Evolutionary conservation across 345 rosid species (phyloP), one percentile per base, ranked within the genome.

Genomic region (Syzygium aqueum): DNA sequence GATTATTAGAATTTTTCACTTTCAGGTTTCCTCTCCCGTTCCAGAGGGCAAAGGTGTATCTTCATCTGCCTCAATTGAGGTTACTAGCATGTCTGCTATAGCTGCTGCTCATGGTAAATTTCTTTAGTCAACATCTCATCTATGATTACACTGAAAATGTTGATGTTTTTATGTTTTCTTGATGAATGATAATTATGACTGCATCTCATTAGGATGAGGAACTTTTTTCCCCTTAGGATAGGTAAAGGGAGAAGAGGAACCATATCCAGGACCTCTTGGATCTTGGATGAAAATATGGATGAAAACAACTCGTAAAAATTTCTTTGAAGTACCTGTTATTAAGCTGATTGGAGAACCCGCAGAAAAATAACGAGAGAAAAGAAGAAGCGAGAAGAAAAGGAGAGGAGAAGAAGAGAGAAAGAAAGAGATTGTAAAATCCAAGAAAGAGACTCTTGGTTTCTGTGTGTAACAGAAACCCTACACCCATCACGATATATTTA

Each of bases 41-140:
- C 99, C 99, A 85, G 99, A 96, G 93, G 99, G 99, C 89, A 97
- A 97, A 93, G 99, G 99, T 87, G 99, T 96, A 85, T 97, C 99
- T 86, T 97, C 99, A 88, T 97, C 99, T 89, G 98, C 99, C 49
- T 93, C 99, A 2, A 95, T 96, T 90, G 99, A 97, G 93, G 99
- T 96, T 89, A 98, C 99, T 73, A 94, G 97, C 95, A 96, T 96
- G 99, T 92, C 98, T 54, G 99, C 99, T 84, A 90, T 96, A 87
- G 99, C 96, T 91, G 98, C 98, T 87, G 98, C 97, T 87, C 95
- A 95, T 92, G 99, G 99, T 95, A 92, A 90, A 90, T 86, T 40
- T 52, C 85, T 51, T 23, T 23, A 5, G 54, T 84, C 43, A 84
- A 73, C 49, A 3, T 73, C 27, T 73, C 80, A 73, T 30, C 10